These are phyloP conservation scores for Aspergillus sp. DNA, from an alignment of 2,329 filamentous ascomycete species.

Conservation along the genomic window DNA sequence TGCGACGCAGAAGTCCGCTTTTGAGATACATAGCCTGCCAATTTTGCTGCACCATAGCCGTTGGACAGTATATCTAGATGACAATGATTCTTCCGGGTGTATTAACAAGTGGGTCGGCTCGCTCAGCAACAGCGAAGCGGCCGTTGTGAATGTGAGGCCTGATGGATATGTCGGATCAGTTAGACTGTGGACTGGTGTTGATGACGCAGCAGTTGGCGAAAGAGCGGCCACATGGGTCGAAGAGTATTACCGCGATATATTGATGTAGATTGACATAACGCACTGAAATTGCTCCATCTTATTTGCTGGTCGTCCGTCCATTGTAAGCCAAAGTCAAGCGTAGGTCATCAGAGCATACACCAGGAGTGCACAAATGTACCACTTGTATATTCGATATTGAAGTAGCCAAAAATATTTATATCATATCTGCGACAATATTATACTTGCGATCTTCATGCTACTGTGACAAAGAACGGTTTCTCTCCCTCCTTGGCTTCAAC, in stretches of 20 bases:
- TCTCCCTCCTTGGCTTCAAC: slow-evolving; percentile 69
- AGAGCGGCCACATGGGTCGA: slow-evolving; percentile 43
- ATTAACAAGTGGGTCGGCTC: slow-evolving; percentile 64
- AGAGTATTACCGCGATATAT: slow-evolving; percentile 33
- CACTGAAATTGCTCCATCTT: too few relatives aligned
- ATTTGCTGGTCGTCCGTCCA: too few relatives aligned
- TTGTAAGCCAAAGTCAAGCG: too few relatives aligned
- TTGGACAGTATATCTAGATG: slow-evolving; percentile 68
- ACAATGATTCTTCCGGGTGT: slow-evolving; percentile 51
- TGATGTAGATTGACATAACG: neutral
- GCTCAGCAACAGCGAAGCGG: slow-evolving; percentile 51
- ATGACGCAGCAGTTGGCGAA: slow-evolving; percentile 16
- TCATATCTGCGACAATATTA: neutral
- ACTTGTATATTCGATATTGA: too few relatives aligned
- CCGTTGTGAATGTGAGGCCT: slow-evolving; percentile 61
- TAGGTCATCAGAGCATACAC: neutral
- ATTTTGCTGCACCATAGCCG: slow-evolving; percentile 55
- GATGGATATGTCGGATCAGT: slow-evolving; percentile 69
- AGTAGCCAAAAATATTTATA: too few relatives aligned
- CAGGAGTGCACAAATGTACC: too few relatives aligned
- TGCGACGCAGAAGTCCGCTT: slow-evolving; percentile 53
- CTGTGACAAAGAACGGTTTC: slow-evolving; percentile 69
- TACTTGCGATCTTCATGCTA: neutral
- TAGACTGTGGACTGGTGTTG: slow-evolving; percentile 32
- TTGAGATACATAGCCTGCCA: slow-evolving; percentile 62